Evolutionary conservation across 208 protist species (phyloP), one percentile per base, ranked within the genome.

Genomic region (Wallacemonas collosoma): DNA sequence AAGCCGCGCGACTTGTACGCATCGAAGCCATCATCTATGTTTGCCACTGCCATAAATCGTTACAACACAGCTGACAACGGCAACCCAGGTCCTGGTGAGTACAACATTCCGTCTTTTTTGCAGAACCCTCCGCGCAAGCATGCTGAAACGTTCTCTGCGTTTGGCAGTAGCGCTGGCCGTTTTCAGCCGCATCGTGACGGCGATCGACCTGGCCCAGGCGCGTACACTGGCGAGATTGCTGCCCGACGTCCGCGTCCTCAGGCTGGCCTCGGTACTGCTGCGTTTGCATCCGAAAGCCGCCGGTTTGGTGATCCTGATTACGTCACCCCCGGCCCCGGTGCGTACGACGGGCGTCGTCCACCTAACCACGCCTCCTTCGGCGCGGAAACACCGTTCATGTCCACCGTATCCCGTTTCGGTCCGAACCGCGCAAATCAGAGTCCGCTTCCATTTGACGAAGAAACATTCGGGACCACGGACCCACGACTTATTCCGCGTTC

Each of bases 11-110:
- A 53, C 41, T 72, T 79, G 55, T 90, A 82, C 45, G 73, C 53
- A 35, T 69, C 55, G 26, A 96, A 96, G 68, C 91, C 89, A 14
- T 89, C 89, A 17, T 93, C 84, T 36, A 88, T 90, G 81, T 96
- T 96, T 79, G 82, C 82, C 15, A 89, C 89, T 1, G 93, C 88
- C 40, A 91, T 83, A 12, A 66, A 75, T 14, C 76, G 92, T 15
- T 71, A 69, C 1, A 45, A 65, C 47, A 43, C 45, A 26, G 70
- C 50, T 38, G 26, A 69, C 44, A 82, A 7, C 14, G 74, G 79
- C 45, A 80, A 58, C 40, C 92, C 92, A 11, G 92, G 89, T 4
- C 92, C 89, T n/a, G 92, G 92, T 9, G 70, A 80, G 35, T 96
- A 95, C 78, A 64, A 93, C 45, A 58, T 86, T 43, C 77, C 76